Evolutionary conservation across 2,329 filamentous ascomycete species (phyloP), one percentile per base, ranked within the genome.

Genomic region (Nemania diffusa): DNA sequence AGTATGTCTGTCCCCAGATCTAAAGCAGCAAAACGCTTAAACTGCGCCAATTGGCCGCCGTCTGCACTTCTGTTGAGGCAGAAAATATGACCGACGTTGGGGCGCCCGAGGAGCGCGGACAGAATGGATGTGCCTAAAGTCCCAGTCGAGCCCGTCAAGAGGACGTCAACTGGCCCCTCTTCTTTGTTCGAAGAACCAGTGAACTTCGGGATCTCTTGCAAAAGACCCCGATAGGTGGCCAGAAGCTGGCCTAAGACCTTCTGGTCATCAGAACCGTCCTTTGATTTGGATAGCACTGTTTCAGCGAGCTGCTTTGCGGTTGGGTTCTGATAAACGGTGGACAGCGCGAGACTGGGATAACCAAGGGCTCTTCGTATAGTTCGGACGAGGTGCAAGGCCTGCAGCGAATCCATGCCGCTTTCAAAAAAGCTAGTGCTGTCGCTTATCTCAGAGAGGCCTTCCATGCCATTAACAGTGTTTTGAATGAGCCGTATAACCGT

Each of bases 111-210:
- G 11, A 81, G 67, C 27, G 76, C 68, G 26, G 80, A 76, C 5
- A 84, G 77, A 2, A 82, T 61, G 70, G 82, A 80, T 8, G 75
- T 77, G 1, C 81, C 81, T 1, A 83, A 62, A 58, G 78, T 79
- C 0, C 81, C 80, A 0, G 80, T 81, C 1, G 77, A 79, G 1
- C 81, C 81, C 1, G 80, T 83, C 4, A 83, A 70, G 7, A 83
- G 61, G 3, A 83, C 24, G 5, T 65, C 62, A 8, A 73, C 59
- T 1, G n/a, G 37, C 2, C 34, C 37, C 1, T 34, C 56, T 22
- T 71, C 66, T 1, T 70, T 73, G 7, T 73, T 74, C 1, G 74
- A 15, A 0, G 67, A 68, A 1, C 73, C 74, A 0, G 71, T 76
- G 3, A 73, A 0, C 44, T 22, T 0, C 73, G 60, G 5, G 26